Conservation (phyloP, 257 asterid species). For the Nicotiana tomentosiformis region DNA sequence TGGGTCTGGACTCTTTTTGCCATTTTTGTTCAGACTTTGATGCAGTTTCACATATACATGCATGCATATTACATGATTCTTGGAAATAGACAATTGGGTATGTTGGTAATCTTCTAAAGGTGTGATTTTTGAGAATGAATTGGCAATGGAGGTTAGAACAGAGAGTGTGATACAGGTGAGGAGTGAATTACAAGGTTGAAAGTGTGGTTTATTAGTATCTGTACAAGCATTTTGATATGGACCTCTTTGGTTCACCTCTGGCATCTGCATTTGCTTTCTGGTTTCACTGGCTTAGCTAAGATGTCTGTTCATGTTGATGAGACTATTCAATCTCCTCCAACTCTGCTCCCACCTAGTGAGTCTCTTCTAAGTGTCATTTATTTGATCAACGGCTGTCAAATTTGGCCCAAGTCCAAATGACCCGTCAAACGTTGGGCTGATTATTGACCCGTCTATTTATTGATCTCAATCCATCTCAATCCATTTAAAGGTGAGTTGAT, state of each 20-base stretch:
- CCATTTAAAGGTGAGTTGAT: too few species aligned
- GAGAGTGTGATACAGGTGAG: conserved; percentile 30
- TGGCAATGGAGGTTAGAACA: conserved; percentile 33
- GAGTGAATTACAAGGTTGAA: conserved; percentile 53
- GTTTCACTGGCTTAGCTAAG: conserved; percentile 20
- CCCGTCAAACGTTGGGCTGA: too few species aligned
- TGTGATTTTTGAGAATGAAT: conserved; percentile 35
- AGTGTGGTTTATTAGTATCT: conserved; percentile 82
- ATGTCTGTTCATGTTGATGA: background rate
- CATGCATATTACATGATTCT: background rate
- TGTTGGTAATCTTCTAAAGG: background rate
- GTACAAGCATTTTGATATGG: conserved; percentile 81
- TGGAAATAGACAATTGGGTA: background rate
- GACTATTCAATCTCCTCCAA: conserved; percentile 32
- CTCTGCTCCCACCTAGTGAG: conserved; percentile 54
- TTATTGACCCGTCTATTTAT: too few species aligned
- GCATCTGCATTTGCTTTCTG: conserved; percentile 57
- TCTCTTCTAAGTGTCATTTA: background rate
- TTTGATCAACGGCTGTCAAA: background rate
- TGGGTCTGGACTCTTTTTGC: background rate
- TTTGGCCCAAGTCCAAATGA: too few species aligned
- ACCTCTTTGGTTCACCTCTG: conserved; percentile 88
- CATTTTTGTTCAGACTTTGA: background rate
- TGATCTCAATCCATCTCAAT: too few species aligned
- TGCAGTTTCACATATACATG: conserved; percentile 1